A percentile compares a stretch with the other conserved stretches of the same genome.
These are phyloP conservation scores for Margaritispora aquatica DNA, from an alignment of 495 filamentous ascomycete species.

Conservation along the genomic window DNA sequence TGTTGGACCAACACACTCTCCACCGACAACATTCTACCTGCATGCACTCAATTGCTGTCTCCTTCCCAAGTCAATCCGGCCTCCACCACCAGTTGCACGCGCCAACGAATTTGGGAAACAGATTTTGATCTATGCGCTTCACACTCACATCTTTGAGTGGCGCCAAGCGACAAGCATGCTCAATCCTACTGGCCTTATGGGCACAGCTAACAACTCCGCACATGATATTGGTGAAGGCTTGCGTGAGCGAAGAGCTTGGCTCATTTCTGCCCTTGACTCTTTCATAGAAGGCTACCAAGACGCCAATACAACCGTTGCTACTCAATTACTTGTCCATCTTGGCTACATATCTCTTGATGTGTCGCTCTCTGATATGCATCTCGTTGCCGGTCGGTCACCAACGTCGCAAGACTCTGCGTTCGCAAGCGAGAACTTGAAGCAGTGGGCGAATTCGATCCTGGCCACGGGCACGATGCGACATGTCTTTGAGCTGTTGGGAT, in stretches of 20 bases:
- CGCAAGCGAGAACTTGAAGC: slow-evolving; percentile 17
- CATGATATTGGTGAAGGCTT: slow-evolving; percentile 18
- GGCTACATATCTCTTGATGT: slow-evolving; percentile 17
- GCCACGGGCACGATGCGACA: slow-evolving; percentile 16
- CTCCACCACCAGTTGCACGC: slow-evolving; percentile 12
- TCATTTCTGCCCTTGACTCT: slow-evolving; percentile 11
- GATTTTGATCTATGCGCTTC: slow-evolving; percentile 24
- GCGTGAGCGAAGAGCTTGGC: slow-evolving; percentile 13
- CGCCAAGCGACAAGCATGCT: slow-evolving; percentile 22
- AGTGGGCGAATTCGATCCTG: slow-evolving; percentile 20
- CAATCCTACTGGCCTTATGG: slow-evolving; percentile 19
- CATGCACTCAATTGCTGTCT: slow-evolving; percentile 22
- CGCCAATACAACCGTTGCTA: neutral
- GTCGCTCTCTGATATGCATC: slow-evolving; percentile 18
- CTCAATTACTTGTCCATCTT: slow-evolving; percentile 10
- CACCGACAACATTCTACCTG: slow-evolving; percentile 23
- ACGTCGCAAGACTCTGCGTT: slow-evolving; percentile 13
- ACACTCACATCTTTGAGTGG: slow-evolving; percentile 28
- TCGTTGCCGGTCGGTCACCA: slow-evolving; percentile 16
- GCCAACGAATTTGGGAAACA: slow-evolving; percentile 23
- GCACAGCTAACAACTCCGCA: slow-evolving; percentile 14
- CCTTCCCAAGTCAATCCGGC: slow-evolving; percentile 16
- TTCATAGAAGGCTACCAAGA: slow-evolving; percentile 18
- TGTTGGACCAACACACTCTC: slow-evolving; percentile 18
- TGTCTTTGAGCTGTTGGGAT: slow-evolving; percentile 17